Base-by-base conservation (phyloP, 2,329 filamentous ascomycete species). In the Talaromyces albobiverticillius region DNA sequence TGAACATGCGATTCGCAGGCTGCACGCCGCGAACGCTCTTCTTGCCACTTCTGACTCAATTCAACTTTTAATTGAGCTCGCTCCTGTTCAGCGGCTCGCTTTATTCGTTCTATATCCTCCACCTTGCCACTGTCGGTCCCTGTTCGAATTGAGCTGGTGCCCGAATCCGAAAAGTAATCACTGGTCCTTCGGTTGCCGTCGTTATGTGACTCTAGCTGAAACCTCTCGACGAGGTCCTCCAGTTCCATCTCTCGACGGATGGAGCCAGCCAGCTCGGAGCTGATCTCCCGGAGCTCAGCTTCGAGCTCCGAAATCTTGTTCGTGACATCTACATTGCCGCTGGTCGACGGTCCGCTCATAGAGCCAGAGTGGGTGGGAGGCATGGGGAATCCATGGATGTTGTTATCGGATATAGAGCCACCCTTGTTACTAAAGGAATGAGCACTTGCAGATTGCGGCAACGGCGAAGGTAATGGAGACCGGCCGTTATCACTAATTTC, bases 161-260 rank as follows among this genome's bases (percentile, higher is more conserved):
- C 94, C 5, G 92, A 96, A 70, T 99, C 94, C 2, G 94, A 99
- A 70, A 94, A 99, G 75, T 99, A 97, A 73, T 99, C 94, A 73
- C 94, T 97, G 9, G 90, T 95, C 57, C 93, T 83, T 68, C 88
- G 87, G 59, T 82, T 85, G 25, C 80, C 67, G n/a, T 78, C 71
- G 64, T 61, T 77, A 67, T 70, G 79, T 73, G 65, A 79, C 65
- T 96, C 91, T n/a, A 84, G 77, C 69, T 96, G 92, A 62, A 95
- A 76, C 55, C 88, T 82, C 61, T 99, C 94, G 0, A 97, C 86
- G 45, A 97, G 80, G 70, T 99, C 94, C 71, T 99, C 94, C 29
- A 99, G 75, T 63, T 99, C 94, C 83, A 99, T 93, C 76, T 99
- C 94, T 57, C 94, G 85, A 64, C 89, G 85, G 66, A 99, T 97